Conservation (phyloP, 2,329 filamentous ascomycete species). For the Ascochyta rabiei region DNA sequence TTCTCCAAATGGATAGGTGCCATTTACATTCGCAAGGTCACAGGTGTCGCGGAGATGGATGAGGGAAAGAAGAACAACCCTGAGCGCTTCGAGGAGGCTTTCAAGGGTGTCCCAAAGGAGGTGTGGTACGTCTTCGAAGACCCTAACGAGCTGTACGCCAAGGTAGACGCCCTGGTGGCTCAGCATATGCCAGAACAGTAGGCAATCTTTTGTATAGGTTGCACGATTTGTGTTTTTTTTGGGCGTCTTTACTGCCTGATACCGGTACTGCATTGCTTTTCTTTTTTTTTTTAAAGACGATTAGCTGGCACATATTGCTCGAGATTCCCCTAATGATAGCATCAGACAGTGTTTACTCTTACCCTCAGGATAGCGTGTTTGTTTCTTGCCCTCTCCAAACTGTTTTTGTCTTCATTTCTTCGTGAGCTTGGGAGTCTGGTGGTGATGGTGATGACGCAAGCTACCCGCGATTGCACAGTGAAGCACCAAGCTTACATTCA, state of each 20-base stretch:
- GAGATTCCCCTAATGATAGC: background rate
- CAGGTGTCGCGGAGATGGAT: slow-evolving; percentile 74
- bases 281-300: background rate
- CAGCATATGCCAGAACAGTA: slow-evolving; percentile 15
- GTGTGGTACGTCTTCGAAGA: slow-evolving; percentile 85
- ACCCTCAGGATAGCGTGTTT: background rate
- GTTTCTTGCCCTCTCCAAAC: background rate
- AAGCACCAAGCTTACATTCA: slow-evolving; percentile 1
- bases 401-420: background rate
- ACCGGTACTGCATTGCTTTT: background rate
- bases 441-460: background rate
- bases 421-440: background rate
- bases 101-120: slow-evolving; percentile 71
- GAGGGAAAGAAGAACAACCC: slow-evolving; percentile 72
- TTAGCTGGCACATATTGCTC: background rate
- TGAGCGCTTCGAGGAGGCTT: slow-evolving; percentile 81
- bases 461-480: background rate
- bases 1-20: slow-evolving; percentile 78
- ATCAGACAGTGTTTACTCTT: background rate
- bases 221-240: background rate
- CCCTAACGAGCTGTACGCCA: slow-evolving; percentile 66
- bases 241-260: background rate
- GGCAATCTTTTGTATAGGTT: background rate
- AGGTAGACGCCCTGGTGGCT: slow-evolving; percentile 39
- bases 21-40: slow-evolving; percentile 86